Evolutionary conservation across 139 green algal genomes (phyloP).

Genomic region (Tetradesmus obliquus): DNA sequence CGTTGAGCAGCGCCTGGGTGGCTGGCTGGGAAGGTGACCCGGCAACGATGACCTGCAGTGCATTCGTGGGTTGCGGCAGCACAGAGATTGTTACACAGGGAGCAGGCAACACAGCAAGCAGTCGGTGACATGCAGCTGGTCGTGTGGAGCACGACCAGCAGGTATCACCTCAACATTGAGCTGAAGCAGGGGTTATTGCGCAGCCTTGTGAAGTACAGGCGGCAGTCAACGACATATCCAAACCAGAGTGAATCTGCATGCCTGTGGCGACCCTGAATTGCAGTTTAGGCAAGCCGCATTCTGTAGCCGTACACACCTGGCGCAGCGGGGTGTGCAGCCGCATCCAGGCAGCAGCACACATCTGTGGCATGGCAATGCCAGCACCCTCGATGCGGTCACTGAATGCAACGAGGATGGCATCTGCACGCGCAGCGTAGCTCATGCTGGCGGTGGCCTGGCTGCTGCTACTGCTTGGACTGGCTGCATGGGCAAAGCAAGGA

Average conservation of each 20-base stretch:
- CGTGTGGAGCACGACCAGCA: background rate
- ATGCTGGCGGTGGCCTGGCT: slow-evolving; percentile 1
- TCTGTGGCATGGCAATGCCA: slow-evolving; percentile 80
- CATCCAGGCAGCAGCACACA: slow-evolving; percentile 77
- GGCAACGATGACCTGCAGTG: slow-evolving; percentile 73
- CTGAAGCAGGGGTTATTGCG: background rate
- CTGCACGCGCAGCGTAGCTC: slow-evolving; percentile 30
- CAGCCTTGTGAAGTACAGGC: too few relatives aligned
- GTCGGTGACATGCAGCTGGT: background rate
- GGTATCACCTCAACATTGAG: background rate
- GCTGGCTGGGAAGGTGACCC: slow-evolving; percentile 45
- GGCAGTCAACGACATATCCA: too few relatives aligned
- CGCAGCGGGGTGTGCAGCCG: slow-evolving; percentile 56
- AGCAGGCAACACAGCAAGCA: background rate
- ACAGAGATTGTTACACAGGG: background rate
- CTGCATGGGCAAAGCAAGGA: background rate
- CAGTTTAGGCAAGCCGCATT: too few relatives aligned
- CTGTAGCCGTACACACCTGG: slow-evolving; percentile 58
- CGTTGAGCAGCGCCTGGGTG: slow-evolving; percentile 73
- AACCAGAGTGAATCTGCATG: too few relatives aligned
- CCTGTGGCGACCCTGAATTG: too few relatives aligned
- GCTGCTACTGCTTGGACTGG: slow-evolving; percentile 1
- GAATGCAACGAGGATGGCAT: slow-evolving; percentile 62
- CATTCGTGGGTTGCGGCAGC: background rate
- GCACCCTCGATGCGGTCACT: slow-evolving; percentile 60